A percentile compares a stretch with the other conserved stretches of the same genome.
Evolutionary conservation across 768 basidiomycete genomes (phyloP).

Genomic region (Gautieria morchelliformis): DNA sequence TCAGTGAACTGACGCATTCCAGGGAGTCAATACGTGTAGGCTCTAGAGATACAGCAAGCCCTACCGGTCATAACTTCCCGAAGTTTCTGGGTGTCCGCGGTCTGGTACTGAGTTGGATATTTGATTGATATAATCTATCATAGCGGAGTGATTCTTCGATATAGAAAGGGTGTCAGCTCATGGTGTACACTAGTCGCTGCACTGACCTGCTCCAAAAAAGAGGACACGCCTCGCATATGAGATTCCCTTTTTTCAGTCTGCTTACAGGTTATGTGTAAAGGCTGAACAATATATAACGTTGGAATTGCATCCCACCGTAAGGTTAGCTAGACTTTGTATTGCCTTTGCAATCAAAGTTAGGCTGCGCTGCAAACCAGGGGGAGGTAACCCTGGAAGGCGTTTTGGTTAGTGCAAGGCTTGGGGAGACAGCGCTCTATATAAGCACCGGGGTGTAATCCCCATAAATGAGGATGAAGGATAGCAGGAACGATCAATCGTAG

Average conservation of each 20-base stretch:
- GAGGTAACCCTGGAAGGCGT: conserved; percentile 51
- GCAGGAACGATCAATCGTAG: conserved; percentile 85
- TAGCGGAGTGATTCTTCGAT: conserved; percentile 19
- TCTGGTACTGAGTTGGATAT: conserved; percentile 14
- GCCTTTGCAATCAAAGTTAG: conserved; percentile 81
- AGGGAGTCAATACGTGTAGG: not conserved
- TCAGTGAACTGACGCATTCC: conserved; percentile 37
- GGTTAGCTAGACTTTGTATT: conserved; percentile 82
- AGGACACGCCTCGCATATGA: conserved; percentile 1
- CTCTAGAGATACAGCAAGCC: conserved; percentile 13
- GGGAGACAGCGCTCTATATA: not conserved
- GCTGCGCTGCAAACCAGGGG: conserved; percentile 60
- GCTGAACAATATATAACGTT: not conserved
- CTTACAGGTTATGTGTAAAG: not conserved
- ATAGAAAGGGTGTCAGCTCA: not conserved
- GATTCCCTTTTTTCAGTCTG: conserved; percentile 6
- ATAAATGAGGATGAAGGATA: conserved; percentile 80
- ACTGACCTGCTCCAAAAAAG: conserved; percentile 5
- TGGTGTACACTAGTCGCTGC: not conserved
- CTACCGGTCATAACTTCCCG: conserved; percentile 6
- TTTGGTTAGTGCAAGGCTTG: conserved; percentile 10
- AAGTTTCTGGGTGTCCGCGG: not conserved
- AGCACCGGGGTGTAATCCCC: conserved; percentile 66
- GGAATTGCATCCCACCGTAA: conserved; percentile 39
- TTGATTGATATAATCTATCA: conserved; percentile 57